These are phyloP conservation scores for Pseudofabraea citricarpa DNA, from an alignment of 2,329 filamentous ascomycete genomes.

Conservation along the genomic window DNA sequence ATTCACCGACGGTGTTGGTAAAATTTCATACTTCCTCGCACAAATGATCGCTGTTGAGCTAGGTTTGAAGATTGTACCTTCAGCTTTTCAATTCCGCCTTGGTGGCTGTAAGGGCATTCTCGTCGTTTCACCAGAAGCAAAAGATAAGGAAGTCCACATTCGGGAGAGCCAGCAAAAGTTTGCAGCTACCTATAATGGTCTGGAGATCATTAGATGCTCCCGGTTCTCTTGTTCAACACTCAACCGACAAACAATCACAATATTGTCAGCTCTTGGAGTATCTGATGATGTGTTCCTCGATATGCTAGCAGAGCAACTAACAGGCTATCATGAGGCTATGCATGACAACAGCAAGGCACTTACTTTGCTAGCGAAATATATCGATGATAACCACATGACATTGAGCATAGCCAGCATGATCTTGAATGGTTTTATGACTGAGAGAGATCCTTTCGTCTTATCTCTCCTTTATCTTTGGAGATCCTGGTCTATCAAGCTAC, in stretches of 20 bases:
- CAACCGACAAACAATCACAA: conserved; percentile 84
- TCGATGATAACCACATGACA: conserved; percentile 83
- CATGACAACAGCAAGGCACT: conserved; percentile 58
- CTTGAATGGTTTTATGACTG: conserved; percentile 69
- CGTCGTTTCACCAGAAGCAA: conserved; percentile 65
- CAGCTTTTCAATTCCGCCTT: conserved; percentile 86
- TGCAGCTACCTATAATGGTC: conserved; percentile 57
- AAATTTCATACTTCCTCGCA: conserved; percentile 77
- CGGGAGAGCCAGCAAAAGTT: conserved; percentile 90
- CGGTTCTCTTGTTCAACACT: conserved; percentile 72
- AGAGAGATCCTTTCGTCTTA: conserved; percentile 73
- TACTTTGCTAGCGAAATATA: conserved; percentile 63
- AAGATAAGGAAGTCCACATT: conserved; percentile 66
- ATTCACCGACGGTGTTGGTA: conserved; percentile 92
- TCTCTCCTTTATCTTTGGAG: conserved; percentile 81
- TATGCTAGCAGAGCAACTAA: conserved; percentile 65
- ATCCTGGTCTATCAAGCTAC: conserved; percentile 79
- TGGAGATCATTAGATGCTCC: conserved; percentile 85
- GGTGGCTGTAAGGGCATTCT: conserved; percentile 91
- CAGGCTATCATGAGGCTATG: conserved; percentile 67
- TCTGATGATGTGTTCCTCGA: conserved; percentile 58
- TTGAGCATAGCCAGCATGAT: conserved; percentile 72
- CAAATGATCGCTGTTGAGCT: conserved; percentile 69
- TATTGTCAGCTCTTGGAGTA: conserved; percentile 77
- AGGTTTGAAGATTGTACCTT: conserved; percentile 59